Evolutionary conservation across 805 yeast genomes (phyloP).

Genomic region (Suhomyces faveliae): DNA sequence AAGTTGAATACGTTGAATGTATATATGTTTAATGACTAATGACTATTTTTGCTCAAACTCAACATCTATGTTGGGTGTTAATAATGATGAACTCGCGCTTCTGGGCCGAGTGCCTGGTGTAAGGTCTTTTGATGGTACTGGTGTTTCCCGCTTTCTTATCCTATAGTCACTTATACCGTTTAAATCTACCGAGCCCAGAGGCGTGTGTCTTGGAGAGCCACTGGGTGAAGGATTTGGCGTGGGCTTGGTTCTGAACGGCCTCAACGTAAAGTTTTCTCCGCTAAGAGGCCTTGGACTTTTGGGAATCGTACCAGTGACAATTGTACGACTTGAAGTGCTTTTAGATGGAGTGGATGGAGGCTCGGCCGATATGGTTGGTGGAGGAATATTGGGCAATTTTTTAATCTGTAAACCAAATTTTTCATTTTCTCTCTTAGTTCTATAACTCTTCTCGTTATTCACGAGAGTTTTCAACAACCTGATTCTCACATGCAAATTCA

Average conservation of each 20-base stretch:
- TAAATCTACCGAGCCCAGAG: slow-evolving; percentile 14
- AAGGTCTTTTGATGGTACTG: background rate
- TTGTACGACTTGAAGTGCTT: slow-evolving; percentile 3
- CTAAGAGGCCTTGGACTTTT: slow-evolving; percentile 23
- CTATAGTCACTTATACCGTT: slow-evolving; percentile 6
- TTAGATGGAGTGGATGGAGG: slow-evolving; percentile 12
- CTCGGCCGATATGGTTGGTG: slow-evolving; percentile 13
- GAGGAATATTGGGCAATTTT: slow-evolving; percentile 16
- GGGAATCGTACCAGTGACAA: slow-evolving; percentile 8
- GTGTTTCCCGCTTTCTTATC: slow-evolving; percentile 3
- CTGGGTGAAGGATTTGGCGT: slow-evolving; percentile 43
- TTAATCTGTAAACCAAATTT: slow-evolving; percentile 20
- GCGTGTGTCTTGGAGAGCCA: slow-evolving; percentile 34
- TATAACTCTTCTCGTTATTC: slow-evolving; percentile 27
- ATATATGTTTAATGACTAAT: slow-evolving; percentile 2
- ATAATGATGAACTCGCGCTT: slow-evolving; percentile 22
- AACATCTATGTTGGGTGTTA: slow-evolving; percentile 26
- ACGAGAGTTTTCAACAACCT: slow-evolving; percentile 21
- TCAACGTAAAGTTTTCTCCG: slow-evolving; percentile 34
- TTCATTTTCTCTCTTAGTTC: slow-evolving; percentile 30
- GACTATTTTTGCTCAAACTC: slow-evolving; percentile 23
- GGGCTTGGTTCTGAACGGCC: slow-evolving; percentile 42
- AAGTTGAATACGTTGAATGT: background rate
- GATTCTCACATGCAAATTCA: slow-evolving; percentile 21
- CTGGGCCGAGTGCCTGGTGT: slow-evolving; percentile 8